Evolutionary conservation across 1,284 basidiomycete genomes (phyloP).

Genomic region (Microbotryum lychnidis-dioicae): DNA sequence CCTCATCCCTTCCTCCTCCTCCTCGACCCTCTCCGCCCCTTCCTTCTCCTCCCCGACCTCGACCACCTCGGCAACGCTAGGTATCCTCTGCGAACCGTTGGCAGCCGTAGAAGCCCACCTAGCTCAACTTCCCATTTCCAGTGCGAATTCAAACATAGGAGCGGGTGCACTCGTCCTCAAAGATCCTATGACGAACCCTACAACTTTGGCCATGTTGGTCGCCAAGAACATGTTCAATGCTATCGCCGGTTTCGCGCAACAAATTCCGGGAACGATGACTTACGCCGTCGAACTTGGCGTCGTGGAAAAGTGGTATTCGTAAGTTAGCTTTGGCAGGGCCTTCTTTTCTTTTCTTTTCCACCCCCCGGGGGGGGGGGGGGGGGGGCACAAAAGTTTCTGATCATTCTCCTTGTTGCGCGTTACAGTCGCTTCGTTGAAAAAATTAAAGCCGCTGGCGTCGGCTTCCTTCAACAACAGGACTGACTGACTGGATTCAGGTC

Average conservation of each 20-base stretch:
- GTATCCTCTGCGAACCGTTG: constrained; percentile 25
- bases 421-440: constrained; percentile 26
- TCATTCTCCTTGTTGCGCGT: neutral
- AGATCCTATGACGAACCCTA: constrained; percentile 1
- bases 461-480: constrained; percentile 17
- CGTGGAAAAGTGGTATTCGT: constrained; percentile 23
- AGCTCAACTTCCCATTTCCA: constrained; percentile 4
- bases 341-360: too few species aligned
- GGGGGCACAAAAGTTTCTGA: too few species aligned
- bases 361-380: too few species aligned
- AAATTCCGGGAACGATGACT: constrained; percentile 8
- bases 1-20: constrained; percentile 39
- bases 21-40: neutral
- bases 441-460: constrained; percentile 16
- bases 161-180: neutral
- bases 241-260: constrained; percentile 19
- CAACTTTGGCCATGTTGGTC: constrained; percentile 11
- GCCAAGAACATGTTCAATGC: constrained; percentile 26
- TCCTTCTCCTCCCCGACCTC: neutral
- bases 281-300: constrained; percentile 13
- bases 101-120: constrained; percentile 22
- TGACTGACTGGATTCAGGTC: neutral
- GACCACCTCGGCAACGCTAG: constrained; percentile 11
- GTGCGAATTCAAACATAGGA: neutral
- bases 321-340: neutral